Base-by-base conservation (phyloP, 164 flowering plant genomes). In the Hamamelis virginiana region DNA sequence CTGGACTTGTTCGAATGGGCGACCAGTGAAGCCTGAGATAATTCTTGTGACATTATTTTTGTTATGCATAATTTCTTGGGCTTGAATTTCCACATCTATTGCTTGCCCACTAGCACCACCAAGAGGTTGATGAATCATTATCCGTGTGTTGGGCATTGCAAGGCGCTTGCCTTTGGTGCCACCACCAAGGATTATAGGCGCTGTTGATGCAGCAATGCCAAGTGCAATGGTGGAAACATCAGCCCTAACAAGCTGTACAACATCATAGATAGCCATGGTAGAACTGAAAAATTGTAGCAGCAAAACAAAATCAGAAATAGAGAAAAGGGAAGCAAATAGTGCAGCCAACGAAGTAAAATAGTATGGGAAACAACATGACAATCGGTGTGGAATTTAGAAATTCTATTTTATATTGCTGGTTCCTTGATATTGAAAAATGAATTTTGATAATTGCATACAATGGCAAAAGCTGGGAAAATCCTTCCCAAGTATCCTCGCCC, bases 91-190 rank as follows among this genome's bases (percentile, higher is more conserved):
- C 51, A 92, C 94, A 75, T 89, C 97, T 28, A 82, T 73, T 50
- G 84, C 96, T 71, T 85, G 86, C 45, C 98, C 98, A 75, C 97
- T 86, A 25, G 90, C 90, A 63, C 94, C 97, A 64, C 98, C 97
- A 51, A 89, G 84, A 57, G 98, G 98, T 62, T 92, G 98, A 79
- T 90, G 96, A 55, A 92, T 66, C 98, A 94, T 94, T 44, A 94
- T 91, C 43, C 98, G 70, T 33, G 98, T 78, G 70, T 92, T 94
- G 47, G 98, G 98, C 98, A 94, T 92, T 14, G 98, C 97, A 62
- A 90, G 73, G 22, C 98, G 97, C 78, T 90, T 94, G 62, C 98
- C 98, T 72, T 91, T 92, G 45, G 96, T 83, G n/a, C 98, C 98
- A 72, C 92, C 95, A 52, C 90, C 97, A 62, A 94, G 96, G 66